Conservation (phyloP, 768 basidiomycete genomes). For the Neoboletus subvelutipes region DNA sequence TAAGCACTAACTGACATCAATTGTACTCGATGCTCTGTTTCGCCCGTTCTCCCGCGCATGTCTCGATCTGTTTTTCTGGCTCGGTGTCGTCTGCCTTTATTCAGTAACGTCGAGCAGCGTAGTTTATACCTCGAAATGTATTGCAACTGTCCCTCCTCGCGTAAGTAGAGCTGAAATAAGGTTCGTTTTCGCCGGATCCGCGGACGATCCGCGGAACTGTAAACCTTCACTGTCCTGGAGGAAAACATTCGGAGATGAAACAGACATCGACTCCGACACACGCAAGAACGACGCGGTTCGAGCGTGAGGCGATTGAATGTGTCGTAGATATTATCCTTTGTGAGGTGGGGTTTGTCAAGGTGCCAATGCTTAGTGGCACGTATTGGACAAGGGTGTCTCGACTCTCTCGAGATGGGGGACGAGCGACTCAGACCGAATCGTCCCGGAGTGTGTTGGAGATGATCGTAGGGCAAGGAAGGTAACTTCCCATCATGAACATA, state of each 20-base stretch:
- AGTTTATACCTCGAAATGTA: constrained; percentile 8
- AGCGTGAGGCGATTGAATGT: neutral
- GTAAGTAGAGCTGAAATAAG: constrained; percentile 12
- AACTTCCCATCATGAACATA: neutral
- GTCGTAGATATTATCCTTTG: neutral
- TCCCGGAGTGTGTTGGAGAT: neutral
- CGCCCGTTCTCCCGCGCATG: constrained; percentile 1
- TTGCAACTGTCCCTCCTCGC: constrained; percentile 8
- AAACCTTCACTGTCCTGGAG: constrained; percentile 16
- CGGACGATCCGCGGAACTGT: constrained; percentile 26
- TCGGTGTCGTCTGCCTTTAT: constrained; percentile 7
- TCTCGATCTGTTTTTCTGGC: constrained; percentile 7
- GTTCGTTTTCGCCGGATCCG: constrained; percentile 20
- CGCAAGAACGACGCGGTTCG: neutral
- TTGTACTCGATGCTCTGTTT: constrained; percentile 19
- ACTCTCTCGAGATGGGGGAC: neutral
- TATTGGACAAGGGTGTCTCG: neutral
- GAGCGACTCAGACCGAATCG: neutral
- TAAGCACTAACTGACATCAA: constrained; percentile 28
- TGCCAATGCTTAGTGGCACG: neutral
- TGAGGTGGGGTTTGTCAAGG: neutral
- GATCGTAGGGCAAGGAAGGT: neutral
- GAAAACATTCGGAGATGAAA: constrained; percentile 29
- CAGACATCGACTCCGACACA: constrained; percentile 24
- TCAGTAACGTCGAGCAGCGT: constrained; percentile 8